These are phyloP conservation scores for Meyerozyma smithsonii DNA, from an alignment of 1,139 yeast genomes.

Conservation along the genomic window DNA sequence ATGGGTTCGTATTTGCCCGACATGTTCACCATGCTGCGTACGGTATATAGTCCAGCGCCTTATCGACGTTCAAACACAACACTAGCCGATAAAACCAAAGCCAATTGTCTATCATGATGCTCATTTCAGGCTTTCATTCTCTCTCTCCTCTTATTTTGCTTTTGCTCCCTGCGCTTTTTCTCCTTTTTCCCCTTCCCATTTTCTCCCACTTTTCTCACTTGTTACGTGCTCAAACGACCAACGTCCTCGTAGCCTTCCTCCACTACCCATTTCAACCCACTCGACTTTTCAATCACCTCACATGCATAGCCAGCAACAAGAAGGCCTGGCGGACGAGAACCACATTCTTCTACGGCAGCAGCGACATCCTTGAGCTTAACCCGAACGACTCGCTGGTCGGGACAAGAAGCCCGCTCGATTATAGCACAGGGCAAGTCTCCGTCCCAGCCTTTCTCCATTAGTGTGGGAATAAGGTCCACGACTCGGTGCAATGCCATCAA, in stretches of 20 bases:
- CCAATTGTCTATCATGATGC: too few relatives aligned
- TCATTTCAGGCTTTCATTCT: too few relatives aligned
- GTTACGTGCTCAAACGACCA: neutral
- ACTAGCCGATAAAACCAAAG: neutral
- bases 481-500: conserved; percentile 89
- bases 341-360: conserved; percentile 71
- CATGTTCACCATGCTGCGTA: too few relatives aligned
- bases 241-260: conserved; percentile 54
- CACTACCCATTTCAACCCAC: conserved; percentile 39
- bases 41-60: too few relatives aligned
- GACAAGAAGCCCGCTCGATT: conserved; percentile 88
- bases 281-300: conserved; percentile 42
- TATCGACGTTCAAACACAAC: neutral
- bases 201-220: neutral
- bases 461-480: conserved; percentile 56
- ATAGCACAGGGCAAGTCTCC: conserved; percentile 72
- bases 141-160: neutral
- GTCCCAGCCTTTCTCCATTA: conserved; percentile 65
- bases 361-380: conserved; percentile 65
- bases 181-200: neutral
- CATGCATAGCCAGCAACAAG: conserved; percentile 82
- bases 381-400: conserved; percentile 83
- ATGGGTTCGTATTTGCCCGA: too few relatives aligned
- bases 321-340: conserved; percentile 92
- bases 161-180: neutral